Conservation (phyloP, 2,329 filamentous ascomycete species). For the Arthrinium puccinioides region DNA sequence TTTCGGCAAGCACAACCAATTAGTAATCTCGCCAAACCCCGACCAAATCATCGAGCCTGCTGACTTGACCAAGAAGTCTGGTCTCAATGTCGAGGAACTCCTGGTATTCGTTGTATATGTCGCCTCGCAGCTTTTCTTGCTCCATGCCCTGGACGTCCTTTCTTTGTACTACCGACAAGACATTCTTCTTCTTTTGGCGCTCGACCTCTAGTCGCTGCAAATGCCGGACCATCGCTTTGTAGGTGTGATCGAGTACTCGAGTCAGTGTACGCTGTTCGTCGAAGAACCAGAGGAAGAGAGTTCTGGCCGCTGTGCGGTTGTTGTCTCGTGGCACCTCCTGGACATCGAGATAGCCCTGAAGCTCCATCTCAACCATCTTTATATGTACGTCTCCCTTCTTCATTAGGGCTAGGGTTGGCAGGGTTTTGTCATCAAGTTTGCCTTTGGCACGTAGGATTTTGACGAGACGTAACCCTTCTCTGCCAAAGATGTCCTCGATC, state of each 20-base stretch:
- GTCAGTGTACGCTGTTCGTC: constrained; percentile 66
- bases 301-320: constrained; percentile 71
- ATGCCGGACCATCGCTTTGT: constrained; percentile 83
- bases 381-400: constrained; percentile 78
- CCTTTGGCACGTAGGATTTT: constrained; percentile 81
- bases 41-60: constrained; percentile 77
- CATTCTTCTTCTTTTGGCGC: constrained; percentile 60
- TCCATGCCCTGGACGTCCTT: constrained; percentile 81
- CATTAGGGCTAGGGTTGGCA: constrained; percentile 75
- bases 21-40: constrained; percentile 75
- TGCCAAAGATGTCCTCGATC: constrained; percentile 70
- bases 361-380: constrained; percentile 78
- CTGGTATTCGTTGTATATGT: constrained; percentile 60
- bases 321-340: constrained; percentile 92
- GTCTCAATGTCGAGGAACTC: constrained; percentile 58
- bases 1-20: constrained; percentile 10
- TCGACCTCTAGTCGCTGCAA: constrained; percentile 76
- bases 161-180: constrained; percentile 76
- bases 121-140: constrained; percentile 68
- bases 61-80: constrained; percentile 71
- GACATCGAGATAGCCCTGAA: constrained; percentile 78
- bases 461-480: constrained; percentile 71
- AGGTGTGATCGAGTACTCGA: constrained; percentile 70
- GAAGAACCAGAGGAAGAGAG: constrained; percentile 88
- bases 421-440: constrained; percentile 88